Conservation (phyloP, 805 yeast genomes). For the Isabelozyma heimii region DNA sequence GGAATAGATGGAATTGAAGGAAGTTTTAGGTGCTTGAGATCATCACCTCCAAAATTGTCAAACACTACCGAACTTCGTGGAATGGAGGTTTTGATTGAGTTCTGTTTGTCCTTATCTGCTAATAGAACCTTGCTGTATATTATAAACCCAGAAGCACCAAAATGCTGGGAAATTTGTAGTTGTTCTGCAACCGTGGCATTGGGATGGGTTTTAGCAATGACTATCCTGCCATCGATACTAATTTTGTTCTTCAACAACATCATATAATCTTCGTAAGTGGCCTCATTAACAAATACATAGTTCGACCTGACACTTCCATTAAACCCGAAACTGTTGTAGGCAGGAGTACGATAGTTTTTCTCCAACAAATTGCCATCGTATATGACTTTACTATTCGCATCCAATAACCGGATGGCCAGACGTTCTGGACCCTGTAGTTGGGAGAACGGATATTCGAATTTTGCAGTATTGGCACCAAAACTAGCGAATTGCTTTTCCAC, state of each 20-base stretch:
- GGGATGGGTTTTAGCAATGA: slow-evolving; percentile 17
- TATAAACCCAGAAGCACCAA: slow-evolving; percentile 24
- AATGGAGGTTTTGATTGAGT: slow-evolving; percentile 10
- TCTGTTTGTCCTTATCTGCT: slow-evolving; percentile 7
- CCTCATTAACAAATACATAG: slow-evolving; percentile 31
- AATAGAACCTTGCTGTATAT: slow-evolving; percentile 14
- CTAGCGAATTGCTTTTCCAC: slow-evolving; percentile 23
- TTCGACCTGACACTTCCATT: slow-evolving; percentile 21
- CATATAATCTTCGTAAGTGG: slow-evolving; percentile 25
- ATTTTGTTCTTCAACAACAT: slow-evolving; percentile 15
- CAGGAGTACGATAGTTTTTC: slow-evolving; percentile 24
- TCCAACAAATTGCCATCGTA: slow-evolving; percentile 26
- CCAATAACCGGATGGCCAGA: slow-evolving; percentile 24
- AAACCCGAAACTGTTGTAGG: slow-evolving; percentile 24
- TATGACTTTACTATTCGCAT: slow-evolving; percentile 16
- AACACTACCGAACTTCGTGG: slow-evolving; percentile 16
- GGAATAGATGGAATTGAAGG: slow-evolving; percentile 26
- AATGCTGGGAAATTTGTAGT: slow-evolving; percentile 18
- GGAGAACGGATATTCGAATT: slow-evolving; percentile 10
- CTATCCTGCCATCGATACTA: slow-evolving; percentile 21
- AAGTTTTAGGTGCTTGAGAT: slow-evolving; percentile 1
- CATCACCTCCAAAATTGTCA: slow-evolving; percentile 4
- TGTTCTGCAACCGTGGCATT: slow-evolving; percentile 20
- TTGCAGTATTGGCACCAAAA: slow-evolving; percentile 23
- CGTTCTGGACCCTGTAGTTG: slow-evolving; percentile 19